Evolutionary conservation across 2,329 filamentous ascomycete species (phyloP).

Genomic region (Paracoccidioides lutzii): DNA sequence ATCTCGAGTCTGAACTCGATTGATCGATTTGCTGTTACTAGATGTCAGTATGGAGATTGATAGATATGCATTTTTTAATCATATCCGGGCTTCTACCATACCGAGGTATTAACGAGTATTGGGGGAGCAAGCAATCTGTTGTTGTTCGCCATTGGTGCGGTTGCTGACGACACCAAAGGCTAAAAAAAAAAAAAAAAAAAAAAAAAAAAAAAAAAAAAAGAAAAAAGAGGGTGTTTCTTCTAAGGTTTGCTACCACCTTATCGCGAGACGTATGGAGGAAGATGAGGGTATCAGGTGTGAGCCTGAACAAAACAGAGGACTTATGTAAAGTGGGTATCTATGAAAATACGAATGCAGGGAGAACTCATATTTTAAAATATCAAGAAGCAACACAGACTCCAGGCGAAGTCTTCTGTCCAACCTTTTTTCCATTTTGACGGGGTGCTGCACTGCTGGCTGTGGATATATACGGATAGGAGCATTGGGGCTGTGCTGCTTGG

Average conservation of each 20-base stretch:
- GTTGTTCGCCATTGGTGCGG: conserved; percentile 9
- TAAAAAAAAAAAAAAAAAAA: not conserved
- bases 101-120: conserved; percentile 11
- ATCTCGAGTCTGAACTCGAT: conserved; percentile 5
- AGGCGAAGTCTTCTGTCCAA: not conserved
- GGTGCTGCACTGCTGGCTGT: not conserved
- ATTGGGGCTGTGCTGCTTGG: not conserved
- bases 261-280: not conserved
- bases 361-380: not conserved
- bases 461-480: not conserved
- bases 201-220: not conserved
- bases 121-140: conserved; percentile 11
- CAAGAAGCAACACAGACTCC: not conserved
- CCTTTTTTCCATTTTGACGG: not conserved
- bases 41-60: not conserved
- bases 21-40: conserved; percentile 1
- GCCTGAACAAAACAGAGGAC: not conserved
- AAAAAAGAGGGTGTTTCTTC: too few species aligned
- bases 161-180: not conserved
- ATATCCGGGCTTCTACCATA: conserved; percentile 2
- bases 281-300: not conserved
- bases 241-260: not conserved
- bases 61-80: not conserved
- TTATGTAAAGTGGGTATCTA: too few species aligned
- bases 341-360: not conserved